phyloP scores from a whole-genome alignment of 768 basidiomycete species.

The Clathrus columnatus region DNA sequence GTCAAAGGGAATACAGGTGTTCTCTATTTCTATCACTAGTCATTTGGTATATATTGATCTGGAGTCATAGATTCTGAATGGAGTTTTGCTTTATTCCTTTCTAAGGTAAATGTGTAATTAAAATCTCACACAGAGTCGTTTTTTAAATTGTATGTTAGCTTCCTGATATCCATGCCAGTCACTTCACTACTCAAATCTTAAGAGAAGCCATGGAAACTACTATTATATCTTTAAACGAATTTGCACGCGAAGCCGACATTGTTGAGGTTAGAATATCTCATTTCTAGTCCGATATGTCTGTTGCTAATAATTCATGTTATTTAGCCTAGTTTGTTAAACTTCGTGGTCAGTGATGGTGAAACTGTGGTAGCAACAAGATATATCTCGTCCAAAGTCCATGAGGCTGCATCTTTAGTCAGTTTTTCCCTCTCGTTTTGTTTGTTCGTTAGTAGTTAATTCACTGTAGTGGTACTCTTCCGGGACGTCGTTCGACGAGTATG shows the following conservation, averaged over 20 bases:
- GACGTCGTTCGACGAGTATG: constrained; percentile 85
- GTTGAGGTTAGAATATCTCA: constrained; percentile 45
- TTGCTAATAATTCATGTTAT: constrained; percentile 1
- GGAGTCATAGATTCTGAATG: constrained; percentile 76
- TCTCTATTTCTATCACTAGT: constrained; percentile 1
- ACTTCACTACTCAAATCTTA: constrained; percentile 63
- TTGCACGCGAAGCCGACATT: constrained; percentile 63
- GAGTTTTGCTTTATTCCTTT: constrained; percentile 89
- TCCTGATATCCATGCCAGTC: constrained; percentile 65
- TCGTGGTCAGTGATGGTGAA: constrained; percentile 92
- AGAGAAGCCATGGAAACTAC: constrained; percentile 86
- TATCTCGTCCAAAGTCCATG: constrained; percentile 83
- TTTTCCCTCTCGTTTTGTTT: constrained; percentile 10
- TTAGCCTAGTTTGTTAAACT: constrained; percentile 88
- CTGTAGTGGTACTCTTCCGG: constrained; percentile 89
- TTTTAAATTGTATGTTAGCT: no score
- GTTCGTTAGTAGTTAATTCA: constrained; percentile 7
- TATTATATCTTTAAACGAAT: constrained; percentile 66
- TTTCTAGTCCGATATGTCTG: not conserved
- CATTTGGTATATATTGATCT: not conserved
- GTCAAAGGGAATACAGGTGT: constrained; percentile 95
- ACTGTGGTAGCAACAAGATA: constrained; percentile 92
- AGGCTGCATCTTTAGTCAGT: constrained; percentile 81
- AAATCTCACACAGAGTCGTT: no score
- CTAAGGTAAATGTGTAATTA: constrained; percentile 42